A percentile compares a stretch with the other conserved stretches of the same genome.
Conservation (phyloP, 2,329 filamentous ascomycete species). For the Raffaelea ambrosiae region DNA sequence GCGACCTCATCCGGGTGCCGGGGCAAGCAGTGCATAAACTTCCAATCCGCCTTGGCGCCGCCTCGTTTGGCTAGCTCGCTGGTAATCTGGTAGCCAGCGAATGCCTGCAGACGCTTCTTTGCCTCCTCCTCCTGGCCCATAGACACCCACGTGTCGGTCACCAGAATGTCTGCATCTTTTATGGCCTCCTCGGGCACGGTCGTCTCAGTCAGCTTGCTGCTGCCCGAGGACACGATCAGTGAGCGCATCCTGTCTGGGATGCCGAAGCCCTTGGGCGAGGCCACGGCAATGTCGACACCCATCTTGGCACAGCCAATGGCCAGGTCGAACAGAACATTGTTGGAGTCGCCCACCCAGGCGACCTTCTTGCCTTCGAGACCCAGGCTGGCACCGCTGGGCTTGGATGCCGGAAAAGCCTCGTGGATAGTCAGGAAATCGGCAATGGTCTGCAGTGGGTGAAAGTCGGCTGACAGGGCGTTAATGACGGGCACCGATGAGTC, state of each 20-base stretch:
- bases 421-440: conserved; percentile 89
- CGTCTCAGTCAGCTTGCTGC: conserved; percentile 60
- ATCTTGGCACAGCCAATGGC: conserved; percentile 82
- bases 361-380: conserved; percentile 79
- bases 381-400: conserved; percentile 32
- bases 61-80: conserved; percentile 73
- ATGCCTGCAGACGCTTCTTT: conserved; percentile 67
- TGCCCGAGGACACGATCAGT: conserved; percentile 54
- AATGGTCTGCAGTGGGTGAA: conserved; percentile 89
- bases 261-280: conserved; percentile 75
- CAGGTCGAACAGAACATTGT: conserved; percentile 93
- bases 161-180: conserved; percentile 77
- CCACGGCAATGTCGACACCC: conserved; percentile 78
- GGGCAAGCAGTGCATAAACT: conserved; percentile 97
- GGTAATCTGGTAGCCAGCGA: conserved; percentile 87
- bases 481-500: conserved; percentile 73
- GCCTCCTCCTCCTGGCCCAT: conserved; percentile 95
- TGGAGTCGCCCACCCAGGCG: conserved; percentile 93
- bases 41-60: conserved; percentile 82
- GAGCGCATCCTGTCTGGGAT: conserved; percentile 69
- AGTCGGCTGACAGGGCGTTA: conserved; percentile 81
- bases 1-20: conserved; percentile 87
- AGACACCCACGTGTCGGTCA: conserved; percentile 96
- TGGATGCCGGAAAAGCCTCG: conserved; percentile 57
- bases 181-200: conserved; percentile 76